A percentile compares a stretch with the other conserved stretches of the same genome.
These are phyloP conservation scores for Talaromyces sp. DNA, from an alignment of 2,329 filamentous ascomycete species.

Conservation along the genomic window DNA sequence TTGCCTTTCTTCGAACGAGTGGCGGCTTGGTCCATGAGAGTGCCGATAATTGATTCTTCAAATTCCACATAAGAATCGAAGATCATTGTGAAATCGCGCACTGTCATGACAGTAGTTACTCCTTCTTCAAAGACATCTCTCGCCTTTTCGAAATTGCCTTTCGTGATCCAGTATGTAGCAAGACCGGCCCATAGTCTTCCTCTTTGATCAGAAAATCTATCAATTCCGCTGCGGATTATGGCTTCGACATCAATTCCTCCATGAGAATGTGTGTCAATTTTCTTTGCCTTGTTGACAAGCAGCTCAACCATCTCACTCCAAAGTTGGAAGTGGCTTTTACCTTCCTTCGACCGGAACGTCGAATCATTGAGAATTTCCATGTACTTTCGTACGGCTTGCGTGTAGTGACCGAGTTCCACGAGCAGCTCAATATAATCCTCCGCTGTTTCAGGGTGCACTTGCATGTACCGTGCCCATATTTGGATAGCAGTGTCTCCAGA, in stretches of 20 bases:
- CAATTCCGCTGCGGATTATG: constrained; percentile 88
- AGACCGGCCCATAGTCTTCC: constrained; percentile 93
- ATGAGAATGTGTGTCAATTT: constrained; percentile 75
- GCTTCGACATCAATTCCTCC: constrained; percentile 83
- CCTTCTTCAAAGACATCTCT: constrained; percentile 94
- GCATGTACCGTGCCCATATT: constrained; percentile 94
- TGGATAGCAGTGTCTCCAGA: constrained; percentile 85
- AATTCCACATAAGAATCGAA: constrained; percentile 97
- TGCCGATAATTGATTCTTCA: constrained; percentile 89
- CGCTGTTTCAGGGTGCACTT: constrained; percentile 89
- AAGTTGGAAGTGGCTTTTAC: constrained; percentile 90
- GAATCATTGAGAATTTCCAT: constrained; percentile 89
- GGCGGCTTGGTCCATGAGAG: constrained; percentile 83
- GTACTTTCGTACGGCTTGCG: constrained; percentile 85
- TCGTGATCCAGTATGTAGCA: constrained; percentile 93
- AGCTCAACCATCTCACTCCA: constrained; percentile 98
- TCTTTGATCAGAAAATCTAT: constrained; percentile 84
- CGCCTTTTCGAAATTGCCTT: constrained; percentile 85
- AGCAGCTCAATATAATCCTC: constrained; percentile 94
- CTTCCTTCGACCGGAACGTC: constrained; percentile 84
- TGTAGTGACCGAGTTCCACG: constrained; percentile 74
- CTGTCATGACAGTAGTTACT: constrained; percentile 96
- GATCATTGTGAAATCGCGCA: constrained; percentile 91
- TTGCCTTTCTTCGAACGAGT: constrained; percentile 71
- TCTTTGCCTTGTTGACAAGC: constrained; percentile 81